Percentiles rank a stretch among this genome's conserved stretches.
Conservation (phyloP, 306 rosid species). For the Mimosa pudica region DNA sequence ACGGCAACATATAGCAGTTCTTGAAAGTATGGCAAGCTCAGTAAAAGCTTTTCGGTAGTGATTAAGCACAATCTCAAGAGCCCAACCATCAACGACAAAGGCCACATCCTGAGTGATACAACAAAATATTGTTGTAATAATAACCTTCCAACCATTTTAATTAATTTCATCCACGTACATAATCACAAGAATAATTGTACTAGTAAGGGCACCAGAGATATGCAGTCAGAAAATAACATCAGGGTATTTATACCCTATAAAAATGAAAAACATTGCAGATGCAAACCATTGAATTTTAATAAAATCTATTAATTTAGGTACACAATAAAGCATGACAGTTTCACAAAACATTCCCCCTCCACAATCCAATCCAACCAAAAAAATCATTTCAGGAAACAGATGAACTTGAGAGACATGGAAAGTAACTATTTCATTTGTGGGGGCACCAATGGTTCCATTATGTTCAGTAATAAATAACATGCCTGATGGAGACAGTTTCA, state of each 20-base stretch:
- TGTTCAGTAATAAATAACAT: slow-evolving; percentile 12
- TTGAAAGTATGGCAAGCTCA: slow-evolving; percentile 91
- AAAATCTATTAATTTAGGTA: not conserved
- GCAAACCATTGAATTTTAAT: not conserved
- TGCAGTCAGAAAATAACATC: not conserved
- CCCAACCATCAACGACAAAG: slow-evolving; percentile 98
- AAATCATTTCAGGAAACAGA: not conserved
- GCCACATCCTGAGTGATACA: slow-evolving; percentile 74
- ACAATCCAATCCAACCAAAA: not conserved
- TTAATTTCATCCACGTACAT: slow-evolving; percentile 9
- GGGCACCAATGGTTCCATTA: slow-evolving; percentile 1
- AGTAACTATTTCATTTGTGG: not conserved
- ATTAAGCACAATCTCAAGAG: slow-evolving; percentile 92
- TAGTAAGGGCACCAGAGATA: not conserved
- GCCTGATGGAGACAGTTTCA: not conserved
- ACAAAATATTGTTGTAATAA: slow-evolving; percentile 19
- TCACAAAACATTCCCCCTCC: not conserved
- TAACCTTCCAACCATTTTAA: slow-evolving; percentile 26
- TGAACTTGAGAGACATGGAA: not conserved
- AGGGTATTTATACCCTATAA: not conserved
- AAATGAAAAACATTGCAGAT: not conserved
- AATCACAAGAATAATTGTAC: slow-evolving; percentile 9
- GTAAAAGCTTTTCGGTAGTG: slow-evolving; percentile 88
- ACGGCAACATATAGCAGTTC: slow-evolving; percentile 99
- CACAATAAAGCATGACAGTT: not conserved